Percentiles rank a stretch among this genome's conserved stretches.
Conservation (phyloP, 2,329 filamentous ascomycete species). For the Penicillium thymicola region DNA sequence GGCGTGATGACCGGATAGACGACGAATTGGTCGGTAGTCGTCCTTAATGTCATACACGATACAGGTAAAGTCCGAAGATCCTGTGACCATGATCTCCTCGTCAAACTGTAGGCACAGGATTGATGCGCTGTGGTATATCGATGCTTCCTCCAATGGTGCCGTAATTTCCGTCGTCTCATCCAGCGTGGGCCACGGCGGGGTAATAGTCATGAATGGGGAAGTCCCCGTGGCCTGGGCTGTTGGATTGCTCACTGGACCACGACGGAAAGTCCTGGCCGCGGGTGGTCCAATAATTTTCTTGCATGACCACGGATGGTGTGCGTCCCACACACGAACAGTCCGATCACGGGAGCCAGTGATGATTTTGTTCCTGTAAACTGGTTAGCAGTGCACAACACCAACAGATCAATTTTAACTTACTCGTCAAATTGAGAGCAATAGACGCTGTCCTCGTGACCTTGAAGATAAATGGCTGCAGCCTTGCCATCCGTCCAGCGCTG, state of each 20-base stretch:
- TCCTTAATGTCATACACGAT: slow-evolving; percentile 84
- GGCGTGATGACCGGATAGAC: slow-evolving; percentile 73
- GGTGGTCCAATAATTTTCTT: slow-evolving; percentile 79
- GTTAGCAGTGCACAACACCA: slow-evolving; percentile 33
- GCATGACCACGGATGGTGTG: slow-evolving; percentile 76
- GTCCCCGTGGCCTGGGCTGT: slow-evolving; percentile 40
- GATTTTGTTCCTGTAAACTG: slow-evolving; percentile 70
- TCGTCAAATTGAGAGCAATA: slow-evolving; percentile 99
- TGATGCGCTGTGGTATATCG: slow-evolving; percentile 76
- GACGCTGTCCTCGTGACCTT: slow-evolving; percentile 91
- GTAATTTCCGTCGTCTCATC: slow-evolving; percentile 48
- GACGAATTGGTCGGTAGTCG: slow-evolving; percentile 74
- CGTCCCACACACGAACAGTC: slow-evolving; percentile 94
- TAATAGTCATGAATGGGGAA: slow-evolving; percentile 48
- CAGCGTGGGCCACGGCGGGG: slow-evolving; percentile 49
- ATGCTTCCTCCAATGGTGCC: slow-evolving; percentile 36
- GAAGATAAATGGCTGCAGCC: slow-evolving; percentile 80
- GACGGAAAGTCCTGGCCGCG: slow-evolving; percentile 44
- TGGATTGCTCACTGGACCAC: slow-evolving; percentile 48
- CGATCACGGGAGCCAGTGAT: slow-evolving; percentile 94
- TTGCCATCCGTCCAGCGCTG: slow-evolving; percentile 75
- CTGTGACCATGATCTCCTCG: slow-evolving; percentile 86
- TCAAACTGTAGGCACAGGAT: slow-evolving; percentile 96
- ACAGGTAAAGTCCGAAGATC: slow-evolving; percentile 86
- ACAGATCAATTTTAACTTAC: slow-evolving; percentile 49